These are phyloP conservation scores for Rhipidocladum racemiflorum DNA, from an alignment of 176 grass and related monocot species.

Conservation along the genomic window DNA sequence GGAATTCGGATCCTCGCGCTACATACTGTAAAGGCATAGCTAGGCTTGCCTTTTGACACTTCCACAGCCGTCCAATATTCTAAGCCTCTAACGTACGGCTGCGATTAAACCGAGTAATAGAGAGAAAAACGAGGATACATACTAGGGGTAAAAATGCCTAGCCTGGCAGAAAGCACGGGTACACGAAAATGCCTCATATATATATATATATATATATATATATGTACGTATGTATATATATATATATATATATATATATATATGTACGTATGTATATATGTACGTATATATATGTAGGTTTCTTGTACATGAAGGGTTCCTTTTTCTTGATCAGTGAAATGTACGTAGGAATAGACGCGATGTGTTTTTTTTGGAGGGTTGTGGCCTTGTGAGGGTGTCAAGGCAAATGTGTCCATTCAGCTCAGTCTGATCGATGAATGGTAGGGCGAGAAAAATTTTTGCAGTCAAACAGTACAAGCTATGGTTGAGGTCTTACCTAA, in stretches of 20 bases:
- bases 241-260: not conserved
- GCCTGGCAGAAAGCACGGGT: not conserved
- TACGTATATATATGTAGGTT: not conserved
- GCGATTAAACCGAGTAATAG: not conserved
- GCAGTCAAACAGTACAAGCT: constrained; percentile 1
- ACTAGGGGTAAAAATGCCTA: not conserved
- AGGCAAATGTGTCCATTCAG: constrained; percentile 16
- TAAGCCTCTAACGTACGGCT: not conserved
- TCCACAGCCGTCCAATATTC: not conserved
- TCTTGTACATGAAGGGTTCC: not conserved
- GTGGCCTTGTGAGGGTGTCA: constrained; percentile 7
- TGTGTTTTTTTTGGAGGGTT: constrained; percentile 9
- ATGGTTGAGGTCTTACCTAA: constrained; percentile 39
- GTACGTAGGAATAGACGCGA: constrained; percentile 16
- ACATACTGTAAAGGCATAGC: not conserved
- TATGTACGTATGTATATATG: too few species aligned
- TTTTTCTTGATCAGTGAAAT: not conserved
- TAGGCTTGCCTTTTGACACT: not conserved
- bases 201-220: not conserved
- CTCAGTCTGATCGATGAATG: constrained; percentile 31
- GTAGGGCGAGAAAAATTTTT: constrained; percentile 10
- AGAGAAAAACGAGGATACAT: too few species aligned
- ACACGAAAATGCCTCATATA: not conserved
- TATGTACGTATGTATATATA: too few species aligned
- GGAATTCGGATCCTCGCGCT: not conserved